phyloP scores from a whole-genome alignment of 2,329 filamentous ascomycete genomes.

The Neofusicoccum cordaticola region DNA sequence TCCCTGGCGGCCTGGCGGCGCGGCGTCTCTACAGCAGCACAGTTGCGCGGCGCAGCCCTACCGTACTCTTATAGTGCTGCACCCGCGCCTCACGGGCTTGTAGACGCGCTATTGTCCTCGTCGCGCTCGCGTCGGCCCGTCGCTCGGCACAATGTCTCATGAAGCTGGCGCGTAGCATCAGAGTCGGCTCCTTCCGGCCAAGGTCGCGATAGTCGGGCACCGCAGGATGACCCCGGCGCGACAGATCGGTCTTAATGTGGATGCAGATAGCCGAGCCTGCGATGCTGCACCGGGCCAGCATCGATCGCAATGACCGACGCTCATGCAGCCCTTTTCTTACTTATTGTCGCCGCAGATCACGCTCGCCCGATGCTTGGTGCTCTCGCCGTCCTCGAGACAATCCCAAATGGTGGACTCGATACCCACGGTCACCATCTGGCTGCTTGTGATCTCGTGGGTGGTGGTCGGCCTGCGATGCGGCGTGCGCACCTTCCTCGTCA shows the following conservation, averaged over 20 bases:
- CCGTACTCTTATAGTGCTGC: background rate
- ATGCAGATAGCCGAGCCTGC: conserved; percentile 6
- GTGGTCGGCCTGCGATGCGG: conserved; percentile 38
- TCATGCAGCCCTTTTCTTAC: background rate
- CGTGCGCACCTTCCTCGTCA: conserved; percentile 35
- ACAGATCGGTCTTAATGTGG: conserved; percentile 12
- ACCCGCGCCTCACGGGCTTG: background rate
- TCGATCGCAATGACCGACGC: background rate
- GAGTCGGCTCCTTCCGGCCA: background rate
- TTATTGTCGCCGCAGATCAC: background rate
- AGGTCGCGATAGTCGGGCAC: background rate
- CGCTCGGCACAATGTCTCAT: background rate
- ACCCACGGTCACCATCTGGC: background rate
- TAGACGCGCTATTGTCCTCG: background rate
- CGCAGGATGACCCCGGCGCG: background rate
- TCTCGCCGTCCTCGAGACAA: background rate
- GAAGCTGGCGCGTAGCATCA: background rate
- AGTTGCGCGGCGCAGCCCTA: background rate
- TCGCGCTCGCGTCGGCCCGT: background rate
- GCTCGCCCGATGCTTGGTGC: background rate
- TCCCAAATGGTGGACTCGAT: background rate
- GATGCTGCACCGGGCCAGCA: background rate
- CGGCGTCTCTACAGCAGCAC: no score
- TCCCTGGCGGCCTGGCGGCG: background rate
- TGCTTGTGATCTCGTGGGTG: conserved; percentile 38